phyloP scores from a whole-genome alignment of 805 yeast species.

The Lachancea cidri region DNA sequence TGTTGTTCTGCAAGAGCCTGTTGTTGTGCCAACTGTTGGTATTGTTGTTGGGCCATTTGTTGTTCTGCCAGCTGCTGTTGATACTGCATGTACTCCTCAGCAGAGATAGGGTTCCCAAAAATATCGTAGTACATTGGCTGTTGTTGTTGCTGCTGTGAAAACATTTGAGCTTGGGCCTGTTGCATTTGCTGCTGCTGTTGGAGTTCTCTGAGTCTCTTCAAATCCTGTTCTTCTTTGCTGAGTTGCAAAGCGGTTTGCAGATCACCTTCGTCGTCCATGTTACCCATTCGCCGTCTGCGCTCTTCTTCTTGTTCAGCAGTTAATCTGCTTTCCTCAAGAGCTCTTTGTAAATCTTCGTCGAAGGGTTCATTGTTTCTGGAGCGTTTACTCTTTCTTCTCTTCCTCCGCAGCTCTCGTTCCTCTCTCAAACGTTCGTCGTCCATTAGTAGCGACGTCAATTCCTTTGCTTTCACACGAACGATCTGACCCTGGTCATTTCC shows the following conservation, averaged over 20 bases:
- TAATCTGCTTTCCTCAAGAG: constrained; percentile 69
- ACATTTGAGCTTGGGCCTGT: constrained; percentile 16
- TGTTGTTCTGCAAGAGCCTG: constrained; percentile 16
- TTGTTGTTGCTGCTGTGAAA: constrained; percentile 24
- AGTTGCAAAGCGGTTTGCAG: constrained; percentile 28
- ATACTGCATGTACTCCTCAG: constrained; percentile 33
- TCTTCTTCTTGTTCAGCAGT: constrained; percentile 83
- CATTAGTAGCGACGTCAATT: constrained; percentile 67
- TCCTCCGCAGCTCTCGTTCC: constrained; percentile 49
- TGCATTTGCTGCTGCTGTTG: constrained; percentile 24
- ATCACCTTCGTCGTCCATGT: constrained; percentile 24
- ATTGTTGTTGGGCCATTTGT: constrained; percentile 20
- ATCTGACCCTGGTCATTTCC: constrained; percentile 85
- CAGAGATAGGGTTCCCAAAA: constrained; percentile 33
- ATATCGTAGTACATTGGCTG: constrained; percentile 31
- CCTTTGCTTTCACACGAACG: constrained; percentile 85
- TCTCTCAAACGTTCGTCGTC: constrained; percentile 76
- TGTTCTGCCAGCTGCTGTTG: constrained; percentile 18
- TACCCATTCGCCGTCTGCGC: constrained; percentile 32
- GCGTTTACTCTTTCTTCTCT: constrained; percentile 33
- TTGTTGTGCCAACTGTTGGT: constrained; percentile 26
- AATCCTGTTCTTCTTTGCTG: constrained; percentile 30
- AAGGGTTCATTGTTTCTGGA: constrained; percentile 39
- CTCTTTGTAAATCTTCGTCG: constrained; percentile 74
- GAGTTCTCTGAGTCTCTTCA: constrained; percentile 26